phyloP scores from a whole-genome alignment of 192 early-diverging fungal genomes.

The Dispira parvispora region DNA sequence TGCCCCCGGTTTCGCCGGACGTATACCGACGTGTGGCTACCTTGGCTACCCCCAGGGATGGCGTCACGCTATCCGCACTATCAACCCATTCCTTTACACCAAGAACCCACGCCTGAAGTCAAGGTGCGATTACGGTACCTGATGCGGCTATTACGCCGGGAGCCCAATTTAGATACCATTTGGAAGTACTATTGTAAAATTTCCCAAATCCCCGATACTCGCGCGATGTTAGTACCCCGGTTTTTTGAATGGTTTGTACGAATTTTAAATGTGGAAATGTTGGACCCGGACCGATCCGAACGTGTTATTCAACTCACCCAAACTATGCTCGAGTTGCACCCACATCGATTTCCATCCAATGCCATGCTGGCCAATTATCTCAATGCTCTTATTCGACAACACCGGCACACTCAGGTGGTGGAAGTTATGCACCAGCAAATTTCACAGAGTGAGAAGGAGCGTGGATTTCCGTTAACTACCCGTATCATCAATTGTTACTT shows the following conservation, averaged over 20 bases:
- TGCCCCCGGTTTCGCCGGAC: too few relatives aligned
- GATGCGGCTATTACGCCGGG: neutral
- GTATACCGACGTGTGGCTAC: too few relatives aligned
- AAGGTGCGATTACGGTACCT: neutral
- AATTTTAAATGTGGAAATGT: neutral
- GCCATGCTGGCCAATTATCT: neutral
- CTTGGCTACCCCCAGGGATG: too few relatives aligned
- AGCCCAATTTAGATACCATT: neutral
- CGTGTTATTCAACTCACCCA: neutral
- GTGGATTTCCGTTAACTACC: neutral
- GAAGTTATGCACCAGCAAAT: neutral
- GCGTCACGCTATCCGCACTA: too few relatives aligned
- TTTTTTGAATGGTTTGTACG: conserved; percentile 1
- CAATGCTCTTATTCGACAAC: neutral
- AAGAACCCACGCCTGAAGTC: too few relatives aligned
- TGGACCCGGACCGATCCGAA: neutral
- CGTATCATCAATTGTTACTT: conserved; percentile 1
- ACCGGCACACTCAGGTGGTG: neutral
- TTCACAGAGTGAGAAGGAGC: neutral
- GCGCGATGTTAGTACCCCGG: neutral
- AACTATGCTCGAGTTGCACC: neutral
- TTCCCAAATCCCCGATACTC: neutral
- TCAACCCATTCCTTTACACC: too few relatives aligned
- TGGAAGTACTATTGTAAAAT: neutral
- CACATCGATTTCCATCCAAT: neutral